Percentiles rank a stretch among this genome's conserved stretches.
Conservation (phyloP, 352 stramenopile species). For the Aphanomyces invadans region DNA sequence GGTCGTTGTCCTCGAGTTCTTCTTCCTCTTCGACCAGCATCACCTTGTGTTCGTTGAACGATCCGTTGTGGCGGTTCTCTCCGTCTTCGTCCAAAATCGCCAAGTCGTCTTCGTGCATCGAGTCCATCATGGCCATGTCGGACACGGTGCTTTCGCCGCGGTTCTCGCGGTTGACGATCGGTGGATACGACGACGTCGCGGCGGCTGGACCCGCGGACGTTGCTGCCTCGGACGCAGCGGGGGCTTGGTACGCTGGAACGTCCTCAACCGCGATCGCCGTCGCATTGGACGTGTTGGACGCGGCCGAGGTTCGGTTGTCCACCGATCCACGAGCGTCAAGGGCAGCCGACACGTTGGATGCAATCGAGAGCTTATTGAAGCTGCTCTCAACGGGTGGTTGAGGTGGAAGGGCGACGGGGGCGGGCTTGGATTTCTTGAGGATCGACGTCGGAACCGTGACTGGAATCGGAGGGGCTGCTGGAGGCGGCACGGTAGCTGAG, state of each 20-base stretch:
- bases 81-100: conserved; percentile 3
- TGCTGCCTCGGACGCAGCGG: too few species aligned
- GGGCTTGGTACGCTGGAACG: neutral
- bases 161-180: neutral
- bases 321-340: neutral
- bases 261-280: conserved; percentile 23
- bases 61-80: neutral
- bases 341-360: neutral
- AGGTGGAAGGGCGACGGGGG: neutral
- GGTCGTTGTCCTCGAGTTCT: conserved; percentile 22
- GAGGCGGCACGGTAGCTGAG: neutral
- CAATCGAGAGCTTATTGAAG: conserved; percentile 10
- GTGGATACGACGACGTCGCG: neutral
- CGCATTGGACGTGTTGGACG: conserved; percentile 21
- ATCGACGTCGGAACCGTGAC: neutral
- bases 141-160: neutral
- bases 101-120: conserved; percentile 1
- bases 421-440: neutral
- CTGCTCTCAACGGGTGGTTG: neutral
- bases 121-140: conserved; percentile 22
- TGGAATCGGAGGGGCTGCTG: neutral
- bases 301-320: conserved; percentile 1
- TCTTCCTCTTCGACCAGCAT: conserved; percentile 24
- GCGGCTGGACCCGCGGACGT: too few species aligned
- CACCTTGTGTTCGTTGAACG: conserved; percentile 21